Conservation (phyloP, 2,329 filamentous ascomycete species). For the Chrysoporthe puriensis region DNA sequence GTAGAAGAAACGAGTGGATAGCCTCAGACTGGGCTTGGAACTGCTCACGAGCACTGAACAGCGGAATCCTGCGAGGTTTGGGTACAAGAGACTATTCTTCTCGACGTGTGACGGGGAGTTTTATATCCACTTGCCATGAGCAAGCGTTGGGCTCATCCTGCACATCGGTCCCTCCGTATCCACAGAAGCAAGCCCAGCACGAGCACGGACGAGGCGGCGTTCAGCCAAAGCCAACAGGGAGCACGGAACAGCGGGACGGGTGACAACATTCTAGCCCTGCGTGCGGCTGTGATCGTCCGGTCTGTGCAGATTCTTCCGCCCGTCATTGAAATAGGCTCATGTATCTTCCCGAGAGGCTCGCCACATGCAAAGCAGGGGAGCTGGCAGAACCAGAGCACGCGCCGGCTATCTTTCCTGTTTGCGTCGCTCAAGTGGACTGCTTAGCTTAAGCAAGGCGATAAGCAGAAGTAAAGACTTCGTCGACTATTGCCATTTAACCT, state of each 20-base stretch:
- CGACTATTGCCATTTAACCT: neutral
- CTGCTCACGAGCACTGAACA: conserved; percentile 20
- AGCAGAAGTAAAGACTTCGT: conserved; percentile 13
- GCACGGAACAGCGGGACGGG: conserved; percentile 5
- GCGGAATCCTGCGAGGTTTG: conserved; percentile 10
- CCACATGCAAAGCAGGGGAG: neutral
- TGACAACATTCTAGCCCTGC: conserved; percentile 15
- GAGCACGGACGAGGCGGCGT: neutral
- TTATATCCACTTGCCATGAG: conserved; percentile 16
- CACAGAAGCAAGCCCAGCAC: conserved; percentile 13
- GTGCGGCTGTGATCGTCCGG: conserved; percentile 8
- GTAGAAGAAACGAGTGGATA: conserved; percentile 22
- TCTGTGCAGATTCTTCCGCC: conserved; percentile 19
- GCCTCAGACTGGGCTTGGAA: conserved; percentile 17
- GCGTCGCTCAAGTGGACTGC: neutral
- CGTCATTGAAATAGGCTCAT: conserved; percentile 17
- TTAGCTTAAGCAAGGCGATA: conserved; percentile 1
- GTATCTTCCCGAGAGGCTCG: conserved; percentile 17
- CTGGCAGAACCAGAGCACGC: neutral
- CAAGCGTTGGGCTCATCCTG: neutral
- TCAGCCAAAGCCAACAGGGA: conserved; percentile 3
- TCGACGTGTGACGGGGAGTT: conserved; percentile 3
- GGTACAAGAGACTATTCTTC: neutral
- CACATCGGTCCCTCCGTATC: conserved; percentile 16
- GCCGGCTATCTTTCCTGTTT: neutral